phyloP scores from a whole-genome alignment of 352 stramenopile species.

The Chrysophaeum taylorii region DNA sequence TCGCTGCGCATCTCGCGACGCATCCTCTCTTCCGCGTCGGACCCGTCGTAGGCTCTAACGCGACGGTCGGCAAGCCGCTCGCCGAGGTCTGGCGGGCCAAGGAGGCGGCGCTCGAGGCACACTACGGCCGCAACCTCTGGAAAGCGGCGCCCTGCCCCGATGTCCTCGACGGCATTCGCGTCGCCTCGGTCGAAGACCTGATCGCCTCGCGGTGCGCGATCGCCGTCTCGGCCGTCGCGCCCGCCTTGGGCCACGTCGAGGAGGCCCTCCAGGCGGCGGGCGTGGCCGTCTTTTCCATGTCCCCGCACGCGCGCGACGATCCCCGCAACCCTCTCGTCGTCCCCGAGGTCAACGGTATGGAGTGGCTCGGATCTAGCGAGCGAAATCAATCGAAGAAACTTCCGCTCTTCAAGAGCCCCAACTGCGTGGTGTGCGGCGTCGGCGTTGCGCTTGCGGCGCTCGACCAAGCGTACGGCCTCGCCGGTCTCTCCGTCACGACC shows the following conservation, averaged over 20 bases:
- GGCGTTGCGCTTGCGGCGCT: neutral
- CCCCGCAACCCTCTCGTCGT: neutral
- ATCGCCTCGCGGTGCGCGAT: neutral
- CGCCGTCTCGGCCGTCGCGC: slow-evolving; percentile 1
- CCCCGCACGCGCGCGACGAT: neutral
- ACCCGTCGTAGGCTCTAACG: neutral
- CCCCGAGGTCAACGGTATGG: slow-evolving; percentile 8
- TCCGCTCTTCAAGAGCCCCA: neutral
- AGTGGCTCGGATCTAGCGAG: neutral
- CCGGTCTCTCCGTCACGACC: slow-evolving; percentile 2
- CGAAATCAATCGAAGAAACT: neutral
- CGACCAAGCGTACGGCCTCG: neutral
- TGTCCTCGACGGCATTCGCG: neutral
- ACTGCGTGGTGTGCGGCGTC: slow-evolving; percentile 5
- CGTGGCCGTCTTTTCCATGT: slow-evolving; percentile 8
- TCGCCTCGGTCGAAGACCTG: neutral
- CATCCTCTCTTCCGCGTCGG: neutral
- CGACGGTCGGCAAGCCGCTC: neutral
- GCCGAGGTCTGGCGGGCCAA: slow-evolving; percentile 1
- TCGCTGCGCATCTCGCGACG: neutral
- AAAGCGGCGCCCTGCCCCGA: neutral
- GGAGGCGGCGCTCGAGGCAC: neutral
- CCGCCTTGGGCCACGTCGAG: slow-evolving; percentile 5
- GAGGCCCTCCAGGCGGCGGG: slow-evolving; percentile 4
- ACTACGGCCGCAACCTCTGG: slow-evolving; percentile 3